Evolutionary conservation across 345 rosid species (phyloP), one percentile per base, ranked within the genome.

Genomic region (Melaleuca alternifolia): DNA sequence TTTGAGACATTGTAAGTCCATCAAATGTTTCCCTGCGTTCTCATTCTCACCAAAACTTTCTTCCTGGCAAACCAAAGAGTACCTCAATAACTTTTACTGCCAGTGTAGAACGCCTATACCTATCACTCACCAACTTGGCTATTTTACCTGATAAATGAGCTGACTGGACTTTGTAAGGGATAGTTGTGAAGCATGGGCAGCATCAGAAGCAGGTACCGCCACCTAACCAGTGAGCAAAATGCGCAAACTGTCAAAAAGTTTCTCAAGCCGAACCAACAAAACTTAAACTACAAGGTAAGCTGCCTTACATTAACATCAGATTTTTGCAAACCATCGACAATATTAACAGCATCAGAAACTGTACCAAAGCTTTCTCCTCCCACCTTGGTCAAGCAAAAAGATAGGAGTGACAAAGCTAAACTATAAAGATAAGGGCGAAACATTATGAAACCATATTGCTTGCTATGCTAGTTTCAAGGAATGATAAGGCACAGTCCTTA

Each of bases 261-360:
- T 37, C 48, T 65, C 48, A 37, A 71, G 46, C 81, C 1, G 7
- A 71, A 71, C 81, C 48, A 37, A 37, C 1, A 18, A 71, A 37
- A 71, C 81, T 71, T 48, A 71, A 71, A 71, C 48, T 33, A 51
- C n/a, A 51, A 46, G 41, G 65, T 28, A 44, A 18, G 48, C 12
- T 83, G 54, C 65, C 87, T 79, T 86, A 86, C 84, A 46, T 21
- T 79, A 18, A 16, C 84, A 54, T 86, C 54, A 79, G 84, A 86
- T 83, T 59, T 52, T 82, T 84, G 48, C 54, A 37, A 71, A 37
- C 51, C 6, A 1, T 83, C 81, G 71, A 16, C 57, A 84, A 57
- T 11, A 48, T 48, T 82, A 37, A 71, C 81, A 18, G 81, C 46
- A 54, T 30, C 81, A 37, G 81, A 71, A 71, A 71, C 48, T 71